Percentiles rank a stretch among this genome's conserved stretches.
Conservation (phyloP, 116 monocot species). For the Thalassia testudinum region DNA sequence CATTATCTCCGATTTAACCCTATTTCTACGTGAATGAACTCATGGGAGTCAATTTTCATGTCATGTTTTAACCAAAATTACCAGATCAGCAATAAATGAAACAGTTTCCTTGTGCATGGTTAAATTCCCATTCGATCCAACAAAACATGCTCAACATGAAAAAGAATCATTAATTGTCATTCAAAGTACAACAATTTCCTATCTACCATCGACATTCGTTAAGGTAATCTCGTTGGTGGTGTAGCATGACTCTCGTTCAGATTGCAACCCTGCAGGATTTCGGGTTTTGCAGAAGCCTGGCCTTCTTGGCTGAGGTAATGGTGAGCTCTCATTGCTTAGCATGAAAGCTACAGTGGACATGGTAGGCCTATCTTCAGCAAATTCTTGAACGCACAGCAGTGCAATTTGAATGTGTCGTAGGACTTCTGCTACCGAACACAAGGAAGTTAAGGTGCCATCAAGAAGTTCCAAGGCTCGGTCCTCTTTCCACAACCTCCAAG, state of each 20-base stretch:
- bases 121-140: no score
- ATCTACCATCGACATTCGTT: not conserved
- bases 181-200: no score
- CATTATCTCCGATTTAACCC: no score
- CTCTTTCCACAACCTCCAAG: slow-evolving; percentile 13
- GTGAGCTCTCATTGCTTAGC: slow-evolving; percentile 18
- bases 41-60: no score
- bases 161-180: no score
- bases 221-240: not conserved
- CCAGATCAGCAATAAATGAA: no score
- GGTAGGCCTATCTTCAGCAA: slow-evolving; percentile 28
- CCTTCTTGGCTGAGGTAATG: slow-evolving; percentile 23
- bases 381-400: slow-evolving; percentile 37
- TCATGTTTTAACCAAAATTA: no score
- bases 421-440: slow-evolving; percentile 4
- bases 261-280: not conserved
- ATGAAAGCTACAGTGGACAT: slow-evolving; percentile 27
- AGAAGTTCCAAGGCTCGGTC: slow-evolving; percentile 1
- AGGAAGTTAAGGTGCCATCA: not conserved
- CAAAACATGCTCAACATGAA: no score
- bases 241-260: not conserved
- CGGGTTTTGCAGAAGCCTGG: slow-evolving; percentile 12
- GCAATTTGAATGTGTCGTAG: slow-evolving; percentile 25
- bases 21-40: no score
- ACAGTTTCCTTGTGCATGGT: no score